Base-by-base conservation (phyloP, 225 moss, liverwort and hornwort species). In the Antitrichia curtipendula region DNA sequence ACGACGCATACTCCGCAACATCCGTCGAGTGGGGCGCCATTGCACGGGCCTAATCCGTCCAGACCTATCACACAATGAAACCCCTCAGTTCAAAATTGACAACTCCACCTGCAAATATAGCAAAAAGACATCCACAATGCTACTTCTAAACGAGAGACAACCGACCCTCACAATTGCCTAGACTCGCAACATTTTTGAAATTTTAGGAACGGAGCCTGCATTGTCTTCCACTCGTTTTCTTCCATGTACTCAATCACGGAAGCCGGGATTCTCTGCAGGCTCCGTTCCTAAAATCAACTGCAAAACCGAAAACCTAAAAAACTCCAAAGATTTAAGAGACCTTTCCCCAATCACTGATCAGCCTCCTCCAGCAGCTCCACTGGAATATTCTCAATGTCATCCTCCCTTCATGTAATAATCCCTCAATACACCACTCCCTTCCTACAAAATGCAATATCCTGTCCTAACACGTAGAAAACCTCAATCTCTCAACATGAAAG, bases 21-120 rank as follows among this genome's bases (percentile, higher is more conserved):
- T 93, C 88, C 76, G 90, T 89, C 59, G 93, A 93, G 82, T 91
- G 94, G 47, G 94, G 93, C 71, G 94, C 94, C 94, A 94, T 94
- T 58, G 89, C 71, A 58, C 81, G 70, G 66, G 68, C 79, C 79
- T 82, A 85, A 70, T 82, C 87, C 75, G 90, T 85, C 87, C 85
- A 89, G 54, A 79, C 85, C 87, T 89, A 62, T 63, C 86, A 50
- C 73, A 75, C 28, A 36, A 80, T 24, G 28, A 53, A 81, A 63
- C 49, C 11, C 43, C 66, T 72, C 63, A 36, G 38, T 57, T 77
- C 43, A 53, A 72, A 64, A 89, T 53, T 43, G 49, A 32, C 61
- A 83, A 57, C 70, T 78, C 47, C 63, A 83, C 64, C 80, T 34
- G 18, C 32, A 61, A n/a, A 53, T 45, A 63, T 22, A 19, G 53